Conservation (phyloP, 208 protist genomes). For the Wallacemonas rigidus region DNA sequence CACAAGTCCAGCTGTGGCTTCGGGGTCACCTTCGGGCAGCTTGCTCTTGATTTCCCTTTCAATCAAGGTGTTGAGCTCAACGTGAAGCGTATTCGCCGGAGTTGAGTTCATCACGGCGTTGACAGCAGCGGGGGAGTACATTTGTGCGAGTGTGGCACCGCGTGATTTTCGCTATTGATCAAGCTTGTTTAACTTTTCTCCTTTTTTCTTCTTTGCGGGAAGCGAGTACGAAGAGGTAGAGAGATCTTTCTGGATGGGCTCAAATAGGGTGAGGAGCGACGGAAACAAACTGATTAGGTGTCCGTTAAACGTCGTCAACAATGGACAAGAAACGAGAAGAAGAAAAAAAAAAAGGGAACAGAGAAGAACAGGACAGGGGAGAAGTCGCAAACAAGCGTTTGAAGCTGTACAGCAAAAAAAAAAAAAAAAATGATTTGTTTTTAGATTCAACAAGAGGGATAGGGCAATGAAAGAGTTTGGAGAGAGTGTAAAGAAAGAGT, state of each 20-base stretch:
- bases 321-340: not conserved
- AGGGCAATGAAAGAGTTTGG: not conserved
- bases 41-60: constrained; percentile 31
- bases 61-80: constrained; percentile 32
- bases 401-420: constrained; percentile 16
- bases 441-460: not conserved
- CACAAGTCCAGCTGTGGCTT: constrained; percentile 55
- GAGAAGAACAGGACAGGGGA: not conserved
- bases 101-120: not conserved
- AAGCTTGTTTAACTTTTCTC: too few relatives aligned
- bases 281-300: not conserved
- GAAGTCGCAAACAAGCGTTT: constrained; percentile 1
- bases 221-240: too few relatives aligned
- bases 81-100: not conserved
- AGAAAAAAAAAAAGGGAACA: constrained; percentile 14
- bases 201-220: too few relatives aligned
- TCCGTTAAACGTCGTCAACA: not conserved
- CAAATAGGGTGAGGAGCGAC: too few relatives aligned
- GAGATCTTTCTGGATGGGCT: too few relatives aligned
- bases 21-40: constrained; percentile 51
- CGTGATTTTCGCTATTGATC: too few relatives aligned
- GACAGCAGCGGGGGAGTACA: constrained; percentile 4
- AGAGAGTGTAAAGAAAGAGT: constrained; percentile 14
- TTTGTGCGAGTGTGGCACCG: not conserved
- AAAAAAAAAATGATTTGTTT: not conserved